These are phyloP conservation scores for Calocybe cyanea DNA, from an alignment of 768 basidiomycete species.

Conservation along the genomic window DNA sequence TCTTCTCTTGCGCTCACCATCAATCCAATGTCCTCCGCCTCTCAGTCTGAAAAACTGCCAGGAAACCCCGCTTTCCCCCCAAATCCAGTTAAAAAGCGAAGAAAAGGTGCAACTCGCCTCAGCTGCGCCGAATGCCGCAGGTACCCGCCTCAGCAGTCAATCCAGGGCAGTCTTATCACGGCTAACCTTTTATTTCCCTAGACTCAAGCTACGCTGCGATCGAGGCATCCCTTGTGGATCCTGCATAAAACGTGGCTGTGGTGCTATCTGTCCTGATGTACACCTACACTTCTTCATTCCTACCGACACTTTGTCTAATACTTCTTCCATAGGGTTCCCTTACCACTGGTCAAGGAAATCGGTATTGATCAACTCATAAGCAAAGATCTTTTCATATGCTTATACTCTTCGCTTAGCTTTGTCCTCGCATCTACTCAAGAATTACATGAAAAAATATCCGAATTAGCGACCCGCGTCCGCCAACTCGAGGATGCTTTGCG, in stretches of 20 bases:
- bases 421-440: constrained; percentile 79
- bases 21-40: constrained; percentile 30
- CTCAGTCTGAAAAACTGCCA: constrained; percentile 26
- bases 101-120: constrained; percentile 71
- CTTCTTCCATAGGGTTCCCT: constrained; percentile 51
- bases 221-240: constrained; percentile 74
- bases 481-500: constrained; percentile 74
- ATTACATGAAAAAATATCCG: constrained; percentile 76
- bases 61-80: constrained; percentile 18
- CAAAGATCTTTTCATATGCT: neutral
- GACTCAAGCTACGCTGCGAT: constrained; percentile 72
- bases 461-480: constrained; percentile 69
- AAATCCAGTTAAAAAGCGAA: constrained; percentile 48
- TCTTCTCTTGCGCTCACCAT: constrained; percentile 22
- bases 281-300: neutral
- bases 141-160: constrained; percentile 28
- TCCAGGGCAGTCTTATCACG: constrained; percentile 2
- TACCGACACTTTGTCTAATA: neutral
- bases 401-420: constrained; percentile 42
- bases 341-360: constrained; percentile 80
- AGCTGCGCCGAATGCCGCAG: constrained; percentile 81
- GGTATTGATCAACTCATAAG: constrained; percentile 40
- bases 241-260: constrained; percentile 77
- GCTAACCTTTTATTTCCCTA: constrained; percentile 18
- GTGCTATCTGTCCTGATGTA: constrained; percentile 80